Conservation (phyloP, 2,329 filamentous ascomycete species). For the Verticillium isaacii region DNA sequence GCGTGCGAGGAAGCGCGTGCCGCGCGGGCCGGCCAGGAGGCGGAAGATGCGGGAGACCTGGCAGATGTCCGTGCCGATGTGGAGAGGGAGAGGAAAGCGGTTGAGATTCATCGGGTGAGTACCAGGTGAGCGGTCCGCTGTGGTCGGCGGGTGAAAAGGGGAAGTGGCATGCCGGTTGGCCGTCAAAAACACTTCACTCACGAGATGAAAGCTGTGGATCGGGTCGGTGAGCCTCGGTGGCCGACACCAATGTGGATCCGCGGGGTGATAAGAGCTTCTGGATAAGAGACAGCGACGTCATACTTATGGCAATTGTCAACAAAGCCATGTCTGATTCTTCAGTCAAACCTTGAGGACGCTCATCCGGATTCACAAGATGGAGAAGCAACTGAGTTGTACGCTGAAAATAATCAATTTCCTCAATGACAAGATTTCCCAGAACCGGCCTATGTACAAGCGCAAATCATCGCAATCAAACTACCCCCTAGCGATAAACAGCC, state of each 20-base stretch:
- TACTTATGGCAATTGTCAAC: not conserved
- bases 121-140: not conserved
- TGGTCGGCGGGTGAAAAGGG: not conserved
- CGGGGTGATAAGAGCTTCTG: not conserved
- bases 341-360: not conserved
- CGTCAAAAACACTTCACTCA: not conserved
- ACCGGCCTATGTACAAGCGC: not conserved
- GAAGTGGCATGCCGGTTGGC: not conserved
- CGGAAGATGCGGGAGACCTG: constrained; percentile 58
- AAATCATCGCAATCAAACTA: not conserved
- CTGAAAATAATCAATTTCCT: not conserved
- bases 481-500: not conserved
- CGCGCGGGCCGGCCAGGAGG: constrained; percentile 44
- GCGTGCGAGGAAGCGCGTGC: constrained; percentile 40
- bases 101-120: constrained; percentile 5
- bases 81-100: constrained; percentile 60
- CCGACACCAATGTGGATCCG: not conserved
- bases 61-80: constrained; percentile 77
- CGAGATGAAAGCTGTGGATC: not conserved
- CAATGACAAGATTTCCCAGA: not conserved
- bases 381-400: not conserved
- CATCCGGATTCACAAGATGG: too few relatives aligned
- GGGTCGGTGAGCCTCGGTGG: not conserved
- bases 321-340: not conserved
- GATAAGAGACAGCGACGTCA: not conserved